Percentiles rank a stretch among this genome's conserved stretches.
Conservation (phyloP, 331 rosid species). For the Cydonia oblonga region DNA sequence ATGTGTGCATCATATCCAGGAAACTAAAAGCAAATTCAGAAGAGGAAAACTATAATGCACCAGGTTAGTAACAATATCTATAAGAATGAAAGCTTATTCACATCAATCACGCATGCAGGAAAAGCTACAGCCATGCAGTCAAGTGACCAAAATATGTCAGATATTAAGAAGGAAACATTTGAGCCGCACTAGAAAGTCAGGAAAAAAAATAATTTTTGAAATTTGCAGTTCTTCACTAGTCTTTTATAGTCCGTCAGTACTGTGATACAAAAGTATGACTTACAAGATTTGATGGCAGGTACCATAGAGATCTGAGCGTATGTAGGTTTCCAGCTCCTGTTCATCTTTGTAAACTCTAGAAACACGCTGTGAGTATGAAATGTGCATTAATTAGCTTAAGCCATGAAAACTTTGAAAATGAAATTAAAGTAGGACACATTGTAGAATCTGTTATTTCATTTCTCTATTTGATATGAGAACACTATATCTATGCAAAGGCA, state of each 20-base stretch:
- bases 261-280: constrained; percentile 10
- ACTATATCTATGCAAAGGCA: not conserved
- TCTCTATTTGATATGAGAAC: not conserved
- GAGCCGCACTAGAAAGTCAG: not conserved
- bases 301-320: constrained; percentile 68
- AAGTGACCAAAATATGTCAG: not conserved
- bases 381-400: constrained; percentile 14
- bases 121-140: not conserved
- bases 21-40: not conserved
- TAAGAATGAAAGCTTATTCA: not conserved
- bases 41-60: not conserved
- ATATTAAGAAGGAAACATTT: not conserved
- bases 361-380: constrained; percentile 46
- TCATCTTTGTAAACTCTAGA: constrained; percentile 73
- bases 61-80: not conserved
- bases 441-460: not conserved
- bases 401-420: constrained; percentile 14
- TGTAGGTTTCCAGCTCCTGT: constrained; percentile 66
- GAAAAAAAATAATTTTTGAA: not conserved
- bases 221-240: not conserved
- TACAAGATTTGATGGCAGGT: constrained; percentile 53
- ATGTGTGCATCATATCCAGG: not conserved
- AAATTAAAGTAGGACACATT: not conserved
- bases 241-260: not conserved
- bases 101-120: not conserved